Evolutionary conservation across 345 rosid genomes (phyloP), one percentile per base, ranked within the genome.

Genomic region (Erysimum cheiranthoides): DNA sequence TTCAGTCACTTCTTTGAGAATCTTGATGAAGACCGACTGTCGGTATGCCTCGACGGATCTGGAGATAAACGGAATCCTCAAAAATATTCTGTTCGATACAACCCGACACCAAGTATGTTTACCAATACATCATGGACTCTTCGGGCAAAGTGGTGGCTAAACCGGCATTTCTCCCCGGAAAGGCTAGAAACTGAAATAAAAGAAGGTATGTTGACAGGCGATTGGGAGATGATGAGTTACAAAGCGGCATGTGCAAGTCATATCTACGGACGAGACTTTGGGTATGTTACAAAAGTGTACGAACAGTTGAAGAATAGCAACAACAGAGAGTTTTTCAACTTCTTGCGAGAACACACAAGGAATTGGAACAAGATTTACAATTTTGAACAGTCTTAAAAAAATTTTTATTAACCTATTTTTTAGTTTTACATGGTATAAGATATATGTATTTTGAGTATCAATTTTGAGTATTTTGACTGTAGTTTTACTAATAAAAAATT

Each of bases 191-290:
- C 85, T 5, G 98, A 87, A 39, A 76, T 75, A 7, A 61, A 63
- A 9, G 60, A 83, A 11, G 88, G 95, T 89, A 79, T 17, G 6
- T 6, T 47, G 10, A 46, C 80, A 89, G 94, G 89, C 75, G 80
- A 80, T 30, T 14, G 71, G 81, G 78, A 88, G 82, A 84, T 84
- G 53, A 63, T 88, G 62, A 73, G 85, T 8, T 87, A 83, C 78
- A 92, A 94, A 82, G 96, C 95, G 4, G 95, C 93, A 2, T 86
- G 90, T 54, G 93, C 90, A 1, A 76, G 86, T 10, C 91, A 90
- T 75, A 68, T 92, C 83, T 90, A 86, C 25, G 95, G 93, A 30
- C 68, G 66, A 70, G 82, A 82, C 31, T 83, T 64, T 14, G 74
- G 83, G 18, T 94, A 90, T 60, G 89, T 86, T 45, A 71, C 68